These are phyloP conservation scores for Collybiopsis luxurians DNA, from an alignment of 768 basidiomycete genomes.

Conservation along the genomic window DNA sequence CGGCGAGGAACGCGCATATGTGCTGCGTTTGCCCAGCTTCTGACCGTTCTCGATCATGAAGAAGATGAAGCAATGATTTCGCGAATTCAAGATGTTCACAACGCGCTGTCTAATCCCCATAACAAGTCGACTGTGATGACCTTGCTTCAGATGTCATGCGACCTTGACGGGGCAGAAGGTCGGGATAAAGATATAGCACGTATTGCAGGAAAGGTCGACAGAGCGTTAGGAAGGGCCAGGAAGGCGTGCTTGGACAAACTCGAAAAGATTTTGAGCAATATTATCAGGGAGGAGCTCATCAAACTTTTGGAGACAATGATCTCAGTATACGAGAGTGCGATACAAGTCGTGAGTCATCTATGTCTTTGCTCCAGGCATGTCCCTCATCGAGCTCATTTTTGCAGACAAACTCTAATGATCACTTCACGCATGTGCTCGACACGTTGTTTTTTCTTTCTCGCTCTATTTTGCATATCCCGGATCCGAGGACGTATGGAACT, in stretches of 20 bases:
- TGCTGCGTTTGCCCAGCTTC: slow-evolving; percentile 42
- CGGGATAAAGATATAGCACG: slow-evolving; percentile 33
- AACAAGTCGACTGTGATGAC: too few relatives aligned
- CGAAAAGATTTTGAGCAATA: slow-evolving; percentile 26
- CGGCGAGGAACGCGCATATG: slow-evolving; percentile 39
- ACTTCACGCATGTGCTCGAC: slow-evolving; percentile 48
- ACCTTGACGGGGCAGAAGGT: not conserved
- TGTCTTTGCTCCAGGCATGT: not conserved
- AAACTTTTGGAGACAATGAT: slow-evolving; percentile 36
- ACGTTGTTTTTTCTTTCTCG: slow-evolving; percentile 55
- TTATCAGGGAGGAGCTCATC: slow-evolving; percentile 13
- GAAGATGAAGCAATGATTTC: not conserved
- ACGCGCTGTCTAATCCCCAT: not conserved
- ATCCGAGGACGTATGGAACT: slow-evolving; percentile 44
- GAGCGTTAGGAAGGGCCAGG: slow-evolving; percentile 58
- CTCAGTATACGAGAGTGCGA: slow-evolving; percentile 24
- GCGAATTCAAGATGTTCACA: not conserved
- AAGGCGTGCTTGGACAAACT: slow-evolving; percentile 46
- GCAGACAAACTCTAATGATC: slow-evolving; percentile 23
- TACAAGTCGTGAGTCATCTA: slow-evolving; percentile 25
- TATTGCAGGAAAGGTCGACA: slow-evolving; percentile 50
- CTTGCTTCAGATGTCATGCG: not conserved
- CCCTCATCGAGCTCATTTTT: not conserved
- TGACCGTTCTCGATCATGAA: slow-evolving; percentile 31
- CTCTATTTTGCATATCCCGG: slow-evolving; percentile 32